Percentiles rank a stretch among this genome's conserved stretches.
Evolutionary conservation across 345 rosid species (phyloP).

Genomic region (Cardamine occulta): DNA sequence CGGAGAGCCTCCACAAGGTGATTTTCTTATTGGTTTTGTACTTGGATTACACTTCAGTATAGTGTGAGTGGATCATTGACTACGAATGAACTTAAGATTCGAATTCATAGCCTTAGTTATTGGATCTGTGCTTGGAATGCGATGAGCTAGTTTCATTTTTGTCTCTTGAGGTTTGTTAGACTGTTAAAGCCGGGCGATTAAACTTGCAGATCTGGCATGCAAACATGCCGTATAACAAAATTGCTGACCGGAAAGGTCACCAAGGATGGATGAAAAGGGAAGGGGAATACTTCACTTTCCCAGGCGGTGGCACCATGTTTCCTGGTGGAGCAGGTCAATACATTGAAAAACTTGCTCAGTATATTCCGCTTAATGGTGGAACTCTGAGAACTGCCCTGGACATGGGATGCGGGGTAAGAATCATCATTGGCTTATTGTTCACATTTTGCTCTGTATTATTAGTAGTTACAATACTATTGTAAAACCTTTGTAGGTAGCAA

Average conservation of each 20-base stretch:
- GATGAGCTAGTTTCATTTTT: neutral
- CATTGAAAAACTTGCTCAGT: conserved; percentile 82
- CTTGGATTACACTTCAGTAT: neutral
- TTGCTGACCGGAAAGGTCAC: conserved; percentile 97
- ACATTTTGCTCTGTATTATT: neutral
- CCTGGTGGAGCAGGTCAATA: conserved; percentile 91
- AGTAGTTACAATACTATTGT: neutral
- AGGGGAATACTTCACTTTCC: conserved; percentile 81
- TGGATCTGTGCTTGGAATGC: neutral
- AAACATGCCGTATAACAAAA: conserved; percentile 93
- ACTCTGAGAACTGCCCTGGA: conserved; percentile 93
- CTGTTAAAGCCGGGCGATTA: neutral
- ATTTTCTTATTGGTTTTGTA: neutral
- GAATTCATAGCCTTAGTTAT: neutral
- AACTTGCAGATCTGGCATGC: conserved; percentile 82
- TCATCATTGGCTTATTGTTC: neutral
- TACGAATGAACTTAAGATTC: neutral
- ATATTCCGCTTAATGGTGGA: conserved; percentile 74
- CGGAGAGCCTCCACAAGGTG: conserved; percentile 90
- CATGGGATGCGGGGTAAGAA: conserved; percentile 95
- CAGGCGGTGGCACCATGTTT: conserved; percentile 99
- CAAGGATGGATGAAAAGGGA: conserved; percentile 99
- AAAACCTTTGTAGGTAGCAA: conserved; percentile 74
- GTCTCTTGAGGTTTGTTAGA: neutral
- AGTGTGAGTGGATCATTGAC: neutral